Base-by-base conservation (phyloP, 2,329 filamentous ascomycete genomes). In the Fusarium multiceps region DNA sequence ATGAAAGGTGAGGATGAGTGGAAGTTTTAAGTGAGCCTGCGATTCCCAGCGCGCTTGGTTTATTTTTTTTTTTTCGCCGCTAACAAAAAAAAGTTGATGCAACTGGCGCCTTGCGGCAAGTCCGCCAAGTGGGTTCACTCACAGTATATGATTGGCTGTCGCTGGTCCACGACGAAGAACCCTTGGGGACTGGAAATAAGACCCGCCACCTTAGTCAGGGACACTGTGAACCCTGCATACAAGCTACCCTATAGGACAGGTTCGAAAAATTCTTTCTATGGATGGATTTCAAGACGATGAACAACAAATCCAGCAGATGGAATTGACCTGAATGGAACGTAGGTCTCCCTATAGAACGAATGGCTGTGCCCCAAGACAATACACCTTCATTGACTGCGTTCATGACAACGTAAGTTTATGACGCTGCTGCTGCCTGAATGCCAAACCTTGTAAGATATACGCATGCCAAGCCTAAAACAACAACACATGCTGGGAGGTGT, bases 61-160 rank as follows among this genome's bases (percentile, higher is more conserved):
- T 71, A 51, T 72, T 66, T 73, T 74, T 73, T 71, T 71, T 71
- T 72, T 74, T 76, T 73, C 66, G 70, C 71, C 72, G 72, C 74
- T 74, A 76, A 60, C 51, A 46, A 46, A 63, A 72, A 73, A 74
- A 71, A 69, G 60, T 63, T 61, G 60, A 62, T 57, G 68, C 60
- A 63, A 23, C 66, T 67, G 59, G 59, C 62, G 49, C 49, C 49
- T 60, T 69, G 64, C 72, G 72, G 72, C 69, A 71, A 60, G 71
- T 63, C 73, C 73, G 72, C 57, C 23, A 40, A 23, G 63, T 21
- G 58, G 61, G 25, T 20, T 62, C 54, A 25, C 6, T 1, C 2
- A 12, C 5, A 3, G 1, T 8, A 3, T 14, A 8, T 57, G 16
- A 55, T 57, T 70, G 63, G 67, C 2, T n/a, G 0, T 1, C 1